Evolutionary conservation across 495 filamentous ascomycete species (phyloP), one percentile per base, ranked within the genome.

Genomic region (Cladorrhinum samala): DNA sequence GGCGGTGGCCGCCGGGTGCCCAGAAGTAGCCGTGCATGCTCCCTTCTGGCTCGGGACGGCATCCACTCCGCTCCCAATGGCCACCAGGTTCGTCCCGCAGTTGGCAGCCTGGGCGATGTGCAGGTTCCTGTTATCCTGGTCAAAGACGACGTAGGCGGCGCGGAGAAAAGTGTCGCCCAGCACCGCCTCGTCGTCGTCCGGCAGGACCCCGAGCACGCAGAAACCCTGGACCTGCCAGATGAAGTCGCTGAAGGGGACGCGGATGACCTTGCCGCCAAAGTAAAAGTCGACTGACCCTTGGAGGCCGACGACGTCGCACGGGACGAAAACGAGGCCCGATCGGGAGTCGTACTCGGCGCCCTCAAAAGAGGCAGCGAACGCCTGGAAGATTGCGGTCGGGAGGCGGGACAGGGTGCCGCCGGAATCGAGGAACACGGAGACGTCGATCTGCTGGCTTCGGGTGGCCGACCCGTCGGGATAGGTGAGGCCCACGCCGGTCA

Each of bases 231-330:
- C 38, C 2, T 63, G 30, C 64, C 64, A 74, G 59, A 89, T 76
- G 49, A 91, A 72, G 59, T 91, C 85, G 55, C 71, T 71, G 54
- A 83, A 71, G 3, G 75, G 68, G 1, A 91, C 83, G 9, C 73
- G 67, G 56, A 91, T 88, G 13, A 68, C 46, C 27, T 65, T 66
- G 23, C 62, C 66, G 0, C 69, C 71, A 42, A 81, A 83, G 5
- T 72, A 80, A 68, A 85, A 89, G 36, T 80, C 78, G 33, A 89
- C 67, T 1, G 73, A 77, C 11, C 75, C 66, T 17, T 74, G 55
- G 16, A 74, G 36, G 27, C 80, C 59, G 2, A 76, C 77, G 9
- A 82, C 58, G 43, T 55, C 64, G 73, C 87, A 91, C 52, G 79
- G 74, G 9, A 87, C 72, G 46, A 77, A 77, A 27, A 74, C 84